A percentile compares a stretch with the other conserved stretches of the same genome.
Conservation (phyloP, 106 monocot species). For the Dioscorea alata region DNA sequence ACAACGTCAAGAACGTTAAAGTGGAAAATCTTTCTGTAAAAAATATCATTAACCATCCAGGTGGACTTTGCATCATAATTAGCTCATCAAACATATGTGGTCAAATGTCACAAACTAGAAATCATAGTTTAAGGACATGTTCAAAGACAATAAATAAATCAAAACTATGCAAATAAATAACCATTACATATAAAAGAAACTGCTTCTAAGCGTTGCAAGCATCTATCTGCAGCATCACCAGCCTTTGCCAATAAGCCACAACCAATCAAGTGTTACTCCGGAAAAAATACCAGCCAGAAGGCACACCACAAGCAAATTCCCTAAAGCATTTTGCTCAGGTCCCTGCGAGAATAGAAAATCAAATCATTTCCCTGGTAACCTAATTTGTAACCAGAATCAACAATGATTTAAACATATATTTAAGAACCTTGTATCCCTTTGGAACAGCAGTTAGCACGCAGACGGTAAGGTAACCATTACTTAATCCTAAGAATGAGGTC, state of each 20-base stretch:
- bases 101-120: too few species aligned
- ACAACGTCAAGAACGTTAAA: too few species aligned
- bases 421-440: conserved; percentile 66
- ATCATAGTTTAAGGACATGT: too few species aligned
- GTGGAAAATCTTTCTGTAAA: too few species aligned
- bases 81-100: too few species aligned
- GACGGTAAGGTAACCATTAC: conserved; percentile 73
- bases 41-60: too few species aligned
- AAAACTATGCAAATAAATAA: too few species aligned
- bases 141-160: too few species aligned
- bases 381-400: neutral
- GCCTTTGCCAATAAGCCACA: conserved; percentile 89
- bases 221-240: conserved; percentile 35
- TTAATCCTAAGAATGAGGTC: conserved; percentile 68
- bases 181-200: too few species aligned
- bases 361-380: neutral
- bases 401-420: neutral
- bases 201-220: neutral
- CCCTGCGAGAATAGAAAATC: conserved; percentile 32
- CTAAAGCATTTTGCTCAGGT: conserved; percentile 78
- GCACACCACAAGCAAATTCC: conserved; percentile 53
- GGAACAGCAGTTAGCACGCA: conserved; percentile 61
- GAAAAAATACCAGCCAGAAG: conserved; percentile 62
- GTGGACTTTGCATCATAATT: too few species aligned
- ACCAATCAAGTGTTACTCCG: conserved; percentile 69